Conservation (phyloP, 768 basidiomycete species). For the Neoboletus brunneissimus region DNA sequence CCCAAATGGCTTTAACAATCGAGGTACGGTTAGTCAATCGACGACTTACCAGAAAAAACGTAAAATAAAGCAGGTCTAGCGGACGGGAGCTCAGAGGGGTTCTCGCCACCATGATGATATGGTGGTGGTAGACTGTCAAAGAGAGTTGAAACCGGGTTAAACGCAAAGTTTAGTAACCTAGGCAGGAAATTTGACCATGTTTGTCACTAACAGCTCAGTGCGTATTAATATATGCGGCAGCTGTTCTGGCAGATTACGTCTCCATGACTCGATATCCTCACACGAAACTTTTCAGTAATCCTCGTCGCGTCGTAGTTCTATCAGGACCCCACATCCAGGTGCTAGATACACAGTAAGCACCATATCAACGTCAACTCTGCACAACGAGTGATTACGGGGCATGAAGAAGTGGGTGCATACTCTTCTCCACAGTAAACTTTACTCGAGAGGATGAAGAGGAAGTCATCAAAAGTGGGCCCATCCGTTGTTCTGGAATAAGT, state of each 20-base stretch:
- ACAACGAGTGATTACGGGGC: constrained; percentile 3
- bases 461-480: constrained; percentile 49
- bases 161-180: not conserved
- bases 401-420: constrained; percentile 51
- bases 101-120: constrained; percentile 14
- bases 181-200: not conserved
- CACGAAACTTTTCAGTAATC: constrained; percentile 42
- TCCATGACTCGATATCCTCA: constrained; percentile 48
- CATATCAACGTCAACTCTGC: not conserved
- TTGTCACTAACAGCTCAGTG: not conserved
- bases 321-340: constrained; percentile 65
- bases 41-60: constrained; percentile 60
- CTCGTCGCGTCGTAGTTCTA: constrained; percentile 39
- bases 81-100: constrained; percentile 54
- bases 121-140: not conserved
- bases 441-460: constrained; percentile 30
- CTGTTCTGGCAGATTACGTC: no score
- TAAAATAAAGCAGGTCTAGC: constrained; percentile 65
- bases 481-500: constrained; percentile 59
- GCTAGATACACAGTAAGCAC: constrained; percentile 50
- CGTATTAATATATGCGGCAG: no score
- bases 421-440: constrained; percentile 42
- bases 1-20: not conserved
- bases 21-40: not conserved
- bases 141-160: not conserved